Percentiles rank a stretch among this genome's conserved stretches.
phyloP scores from a whole-genome alignment of 2,329 filamentous ascomycete genomes.

The Hymenoscyphus repandus region DNA sequence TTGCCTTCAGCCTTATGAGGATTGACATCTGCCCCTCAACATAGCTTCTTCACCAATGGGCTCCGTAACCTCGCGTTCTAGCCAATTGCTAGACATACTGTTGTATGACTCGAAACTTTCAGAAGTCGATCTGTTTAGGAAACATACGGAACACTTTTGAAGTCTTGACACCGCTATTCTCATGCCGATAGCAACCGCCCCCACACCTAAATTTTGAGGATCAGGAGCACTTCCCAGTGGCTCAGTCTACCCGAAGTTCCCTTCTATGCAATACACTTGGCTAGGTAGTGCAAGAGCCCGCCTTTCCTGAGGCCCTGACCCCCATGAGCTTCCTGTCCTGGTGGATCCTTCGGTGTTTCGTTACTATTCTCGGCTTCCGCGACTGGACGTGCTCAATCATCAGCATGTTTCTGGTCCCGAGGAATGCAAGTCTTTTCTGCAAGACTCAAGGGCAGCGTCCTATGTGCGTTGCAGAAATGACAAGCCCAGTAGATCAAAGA shows the following conservation, averaged over 20 bases:
- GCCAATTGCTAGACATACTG: not conserved
- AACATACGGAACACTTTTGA: no score
- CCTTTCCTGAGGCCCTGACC: no score
- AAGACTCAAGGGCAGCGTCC: no score
- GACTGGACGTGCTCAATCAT: no score
- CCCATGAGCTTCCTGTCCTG: no score
- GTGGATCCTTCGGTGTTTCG: no score
- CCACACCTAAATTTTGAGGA: not conserved
- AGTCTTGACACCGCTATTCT: not conserved
- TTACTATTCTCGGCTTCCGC: no score
- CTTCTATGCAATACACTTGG: not conserved
- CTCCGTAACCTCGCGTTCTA: not conserved
- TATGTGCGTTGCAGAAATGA: no score
- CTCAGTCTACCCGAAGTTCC: not conserved
- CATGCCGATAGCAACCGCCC: not conserved
- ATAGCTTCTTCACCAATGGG: not conserved
- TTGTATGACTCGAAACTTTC: not conserved
- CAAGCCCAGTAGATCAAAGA: no score
- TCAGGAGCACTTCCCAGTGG: not conserved
- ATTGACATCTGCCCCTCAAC: not conserved
- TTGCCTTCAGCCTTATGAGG: constrained; percentile 7
- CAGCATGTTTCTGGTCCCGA: no score
- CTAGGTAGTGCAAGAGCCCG: no score
- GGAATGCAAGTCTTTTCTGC: no score
- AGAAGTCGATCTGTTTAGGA: not conserved